Conservation (phyloP, 1,284 basidiomycete species). For the Austroboletus rostrupii region DNA sequence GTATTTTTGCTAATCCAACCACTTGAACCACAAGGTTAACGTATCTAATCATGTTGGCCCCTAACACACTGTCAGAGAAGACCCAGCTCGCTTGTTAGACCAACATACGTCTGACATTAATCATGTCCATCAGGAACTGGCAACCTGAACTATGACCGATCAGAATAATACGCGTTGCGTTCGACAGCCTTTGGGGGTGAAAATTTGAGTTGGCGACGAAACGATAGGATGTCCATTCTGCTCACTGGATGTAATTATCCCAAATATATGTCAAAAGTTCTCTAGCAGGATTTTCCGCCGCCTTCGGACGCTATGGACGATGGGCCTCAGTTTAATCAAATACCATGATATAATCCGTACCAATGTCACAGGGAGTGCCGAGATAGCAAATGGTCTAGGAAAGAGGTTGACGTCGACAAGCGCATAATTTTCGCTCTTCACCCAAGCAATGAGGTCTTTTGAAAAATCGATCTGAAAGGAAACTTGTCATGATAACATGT, state of each 20-base stretch:
- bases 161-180: conserved; percentile 69
- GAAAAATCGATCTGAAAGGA: conserved; percentile 76
- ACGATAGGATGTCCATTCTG: neutral
- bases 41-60: conserved; percentile 50
- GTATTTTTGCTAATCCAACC: conserved; percentile 61
- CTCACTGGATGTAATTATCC: conserved; percentile 92
- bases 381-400: conserved; percentile 52
- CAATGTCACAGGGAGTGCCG: conserved; percentile 26
- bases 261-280: conserved; percentile 82
- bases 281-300: conserved; percentile 31
- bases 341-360: conserved; percentile 25
- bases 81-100: conserved; percentile 3
- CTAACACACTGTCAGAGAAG: conserved; percentile 22
- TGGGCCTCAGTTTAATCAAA: neutral
- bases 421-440: conserved; percentile 59
- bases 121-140: conserved; percentile 67
- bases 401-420: conserved; percentile 88
- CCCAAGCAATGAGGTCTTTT: conserved; percentile 77
- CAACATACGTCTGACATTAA: conserved; percentile 62
- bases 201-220: neutral
- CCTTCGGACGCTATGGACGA: conserved; percentile 23
- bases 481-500: conserved; percentile 1
- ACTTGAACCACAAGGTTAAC: conserved; percentile 77
- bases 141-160: conserved; percentile 88
- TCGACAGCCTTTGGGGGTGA: conserved; percentile 52